Evolutionary conservation across 306 rosid species (phyloP).

Genomic region (Morella rubra): DNA sequence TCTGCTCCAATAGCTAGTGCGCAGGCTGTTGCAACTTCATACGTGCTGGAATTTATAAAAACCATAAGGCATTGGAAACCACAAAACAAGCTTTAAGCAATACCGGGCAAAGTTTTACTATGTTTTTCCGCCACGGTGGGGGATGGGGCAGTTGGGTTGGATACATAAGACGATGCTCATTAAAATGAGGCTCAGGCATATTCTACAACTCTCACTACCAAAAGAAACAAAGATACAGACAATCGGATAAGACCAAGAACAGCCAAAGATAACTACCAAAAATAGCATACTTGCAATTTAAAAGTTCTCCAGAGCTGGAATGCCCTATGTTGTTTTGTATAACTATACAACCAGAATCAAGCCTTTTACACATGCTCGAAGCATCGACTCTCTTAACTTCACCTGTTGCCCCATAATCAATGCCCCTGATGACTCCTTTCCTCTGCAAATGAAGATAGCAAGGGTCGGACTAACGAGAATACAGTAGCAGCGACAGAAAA

Average conservation of each 20-base stretch:
- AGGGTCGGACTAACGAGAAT: slow-evolving; percentile 10
- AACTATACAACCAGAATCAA: slow-evolving; percentile 90
- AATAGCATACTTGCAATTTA: slow-evolving; percentile 95
- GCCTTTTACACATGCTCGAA: slow-evolving; percentile 89
- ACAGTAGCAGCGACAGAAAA: slow-evolving; percentile 17
- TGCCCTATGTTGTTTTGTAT: slow-evolving; percentile 92
- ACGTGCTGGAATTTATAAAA: slow-evolving; percentile 61
- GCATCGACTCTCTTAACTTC: slow-evolving; percentile 90
- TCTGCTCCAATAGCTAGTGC: slow-evolving; percentile 93
- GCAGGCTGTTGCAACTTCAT: slow-evolving; percentile 96
- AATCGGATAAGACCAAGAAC: no score
- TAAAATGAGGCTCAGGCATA: background rate
- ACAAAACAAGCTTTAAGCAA: slow-evolving; percentile 27
- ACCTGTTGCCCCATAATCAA: slow-evolving; percentile 97
- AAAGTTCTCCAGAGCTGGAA: slow-evolving; percentile 95
- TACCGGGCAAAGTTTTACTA: background rate
- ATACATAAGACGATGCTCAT: background rate
- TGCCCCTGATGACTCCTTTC: slow-evolving; percentile 84
- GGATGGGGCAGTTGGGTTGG: background rate
- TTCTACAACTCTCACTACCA: background rate
- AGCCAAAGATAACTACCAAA: slow-evolving; percentile 1
- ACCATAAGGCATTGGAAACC: slow-evolving; percentile 14
- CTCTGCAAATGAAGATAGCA: slow-evolving; percentile 56
- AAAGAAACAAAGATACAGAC: background rate
- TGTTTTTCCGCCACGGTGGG: no score